Evolutionary conservation across 306 rosid genomes (phyloP).

Genomic region (Lotus japonicus): DNA sequence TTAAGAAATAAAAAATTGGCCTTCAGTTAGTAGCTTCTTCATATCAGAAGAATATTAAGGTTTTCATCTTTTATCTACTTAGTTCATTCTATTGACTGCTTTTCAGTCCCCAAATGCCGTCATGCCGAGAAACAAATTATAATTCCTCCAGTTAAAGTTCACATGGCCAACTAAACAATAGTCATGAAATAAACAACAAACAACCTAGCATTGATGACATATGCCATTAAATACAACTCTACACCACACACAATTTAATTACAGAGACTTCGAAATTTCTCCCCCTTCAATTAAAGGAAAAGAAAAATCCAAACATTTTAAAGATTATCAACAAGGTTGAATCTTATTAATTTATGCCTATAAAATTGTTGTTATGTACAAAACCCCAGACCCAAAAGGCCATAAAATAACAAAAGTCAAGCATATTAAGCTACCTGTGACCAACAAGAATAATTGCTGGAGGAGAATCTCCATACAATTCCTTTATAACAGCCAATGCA

Average conservation of each 20-base stretch:
- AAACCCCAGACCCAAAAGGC: background rate
- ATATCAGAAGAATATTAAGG: background rate
- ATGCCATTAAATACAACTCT: background rate
- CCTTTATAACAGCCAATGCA: conserved; percentile 66
- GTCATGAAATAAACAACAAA: background rate
- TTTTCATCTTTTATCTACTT: background rate
- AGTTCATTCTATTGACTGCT: background rate
- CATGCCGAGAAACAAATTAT: background rate
- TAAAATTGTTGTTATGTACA: background rate
- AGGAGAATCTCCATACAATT: conserved; percentile 70
- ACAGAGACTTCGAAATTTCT: background rate
- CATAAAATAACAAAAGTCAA: background rate
- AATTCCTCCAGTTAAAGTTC: background rate
- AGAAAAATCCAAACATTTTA: background rate
- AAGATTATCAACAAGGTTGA: conserved; percentile 1
- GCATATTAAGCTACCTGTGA: conserved; percentile 48
- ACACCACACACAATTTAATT: background rate
- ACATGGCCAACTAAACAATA: background rate
- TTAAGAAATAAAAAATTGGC: too few species aligned
- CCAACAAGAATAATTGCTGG: conserved; percentile 86
- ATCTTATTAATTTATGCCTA: background rate
- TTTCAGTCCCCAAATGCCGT: background rate
- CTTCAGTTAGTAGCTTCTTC: background rate
- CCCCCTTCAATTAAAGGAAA: background rate
- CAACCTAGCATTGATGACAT: background rate